A percentile compares a stretch with the other conserved stretches of the same genome.
phyloP scores from a whole-genome alignment of 495 filamentous ascomycete species.

The Immersiella caudata region DNA sequence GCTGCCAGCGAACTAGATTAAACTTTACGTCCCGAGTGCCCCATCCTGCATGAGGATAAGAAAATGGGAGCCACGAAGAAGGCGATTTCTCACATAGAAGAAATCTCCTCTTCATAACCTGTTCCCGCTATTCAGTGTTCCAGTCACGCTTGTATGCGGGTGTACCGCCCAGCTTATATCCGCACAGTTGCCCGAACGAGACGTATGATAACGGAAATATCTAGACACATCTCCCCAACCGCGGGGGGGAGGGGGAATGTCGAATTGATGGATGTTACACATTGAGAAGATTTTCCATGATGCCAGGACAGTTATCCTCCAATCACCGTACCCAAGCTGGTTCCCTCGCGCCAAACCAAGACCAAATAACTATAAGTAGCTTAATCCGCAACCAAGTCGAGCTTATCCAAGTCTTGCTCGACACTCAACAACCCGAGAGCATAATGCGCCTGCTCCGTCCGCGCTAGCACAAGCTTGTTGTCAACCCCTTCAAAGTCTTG shows the following conservation, averaged over 20 bases:
- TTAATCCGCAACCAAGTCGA: slow-evolving; percentile 42
- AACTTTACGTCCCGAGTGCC: background rate
- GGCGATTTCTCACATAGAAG: background rate
- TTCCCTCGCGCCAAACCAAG: slow-evolving; percentile 22
- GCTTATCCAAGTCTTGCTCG: slow-evolving; percentile 53
- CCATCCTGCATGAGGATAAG: background rate
- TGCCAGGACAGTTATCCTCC: background rate
- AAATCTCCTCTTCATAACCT: background rate
- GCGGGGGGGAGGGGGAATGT: too few species aligned
- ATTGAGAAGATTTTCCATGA: background rate
- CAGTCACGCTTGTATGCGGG: background rate
- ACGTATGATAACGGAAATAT: too few species aligned
- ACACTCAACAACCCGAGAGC: slow-evolving; percentile 56
- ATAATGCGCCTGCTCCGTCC: slow-evolving; percentile 55
- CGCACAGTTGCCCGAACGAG: too few species aligned
- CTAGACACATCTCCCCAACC: too few species aligned
- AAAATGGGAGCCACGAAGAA: slow-evolving; percentile 2
- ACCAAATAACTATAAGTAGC: background rate
- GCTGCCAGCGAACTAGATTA: slow-evolving; percentile 56
- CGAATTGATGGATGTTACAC: background rate
- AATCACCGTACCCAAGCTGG: slow-evolving; percentile 10
- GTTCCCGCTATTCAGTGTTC: background rate
- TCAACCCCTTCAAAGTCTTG: slow-evolving; percentile 39
- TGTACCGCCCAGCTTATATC: too few species aligned
- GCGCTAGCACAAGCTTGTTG: slow-evolving; percentile 47